These are phyloP conservation scores for Lodderomyces beijingensis DNA, from an alignment of 1,139 yeast genomes.

Conservation along the genomic window DNA sequence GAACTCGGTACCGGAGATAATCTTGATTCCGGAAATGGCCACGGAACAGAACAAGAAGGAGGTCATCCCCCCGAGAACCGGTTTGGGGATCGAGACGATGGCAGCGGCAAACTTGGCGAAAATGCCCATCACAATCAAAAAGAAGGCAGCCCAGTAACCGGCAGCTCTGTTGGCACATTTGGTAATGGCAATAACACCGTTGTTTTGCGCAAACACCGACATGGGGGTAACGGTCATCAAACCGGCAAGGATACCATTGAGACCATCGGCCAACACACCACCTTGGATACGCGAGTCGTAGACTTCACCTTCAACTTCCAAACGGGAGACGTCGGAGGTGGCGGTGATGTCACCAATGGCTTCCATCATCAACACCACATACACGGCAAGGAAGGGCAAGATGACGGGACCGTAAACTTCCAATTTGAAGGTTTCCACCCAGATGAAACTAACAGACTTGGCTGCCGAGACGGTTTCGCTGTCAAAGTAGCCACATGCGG, in stretches of 20 bases:
- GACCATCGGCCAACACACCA: constrained; percentile 80
- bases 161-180: constrained; percentile 84
- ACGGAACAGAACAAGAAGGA: constrained; percentile 84
- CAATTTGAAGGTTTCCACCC: constrained; percentile 82
- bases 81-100: constrained; percentile 74
- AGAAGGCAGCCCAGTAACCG: constrained; percentile 87
- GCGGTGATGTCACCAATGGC: constrained; percentile 93
- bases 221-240: constrained; percentile 75
- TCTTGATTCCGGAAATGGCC: constrained; percentile 82
- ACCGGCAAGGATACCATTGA: constrained; percentile 69
- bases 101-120: constrained; percentile 90
- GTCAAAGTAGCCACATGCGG: constrained; percentile 79
- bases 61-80: constrained; percentile 92
- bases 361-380: constrained; percentile 79
- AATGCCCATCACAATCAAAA: constrained; percentile 78
- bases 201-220: constrained; percentile 89
- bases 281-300: constrained; percentile 89
- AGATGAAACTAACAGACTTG: constrained; percentile 78
- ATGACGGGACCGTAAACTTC: constrained; percentile 78
- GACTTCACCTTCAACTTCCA: constrained; percentile 72
- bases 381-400: constrained; percentile 78
- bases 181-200: constrained; percentile 87
- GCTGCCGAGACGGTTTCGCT: constrained; percentile 53
- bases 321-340: constrained; percentile 81
- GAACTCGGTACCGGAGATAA: constrained; percentile 70